Evolutionary conservation across 2,329 filamentous ascomycete genomes (phyloP).

Genomic region (Fusarium sp.): DNA sequence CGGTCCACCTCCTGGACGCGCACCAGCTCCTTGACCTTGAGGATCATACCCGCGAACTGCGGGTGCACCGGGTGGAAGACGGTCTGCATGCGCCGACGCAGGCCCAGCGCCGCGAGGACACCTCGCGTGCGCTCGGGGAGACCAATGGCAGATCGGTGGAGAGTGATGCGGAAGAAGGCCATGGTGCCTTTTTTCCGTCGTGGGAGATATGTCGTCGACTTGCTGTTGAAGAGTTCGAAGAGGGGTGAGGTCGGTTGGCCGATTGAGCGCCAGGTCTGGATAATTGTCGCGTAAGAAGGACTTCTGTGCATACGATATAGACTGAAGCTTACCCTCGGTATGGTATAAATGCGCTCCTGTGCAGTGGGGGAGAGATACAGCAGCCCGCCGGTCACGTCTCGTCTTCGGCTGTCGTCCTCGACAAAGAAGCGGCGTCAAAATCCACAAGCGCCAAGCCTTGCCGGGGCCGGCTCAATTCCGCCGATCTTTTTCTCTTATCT

Average conservation of each 20-base stretch:
- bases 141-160: conserved; percentile 91
- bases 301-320: background rate
- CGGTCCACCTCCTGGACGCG: conserved; percentile 83
- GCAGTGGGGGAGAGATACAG: conserved; percentile 18
- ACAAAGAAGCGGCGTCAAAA: conserved; percentile 41
- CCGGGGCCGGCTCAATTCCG: conserved; percentile 1
- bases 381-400: conserved; percentile 30
- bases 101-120: conserved; percentile 87
- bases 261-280: conserved; percentile 31
- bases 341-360: conserved; percentile 9
- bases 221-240: background rate
- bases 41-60: conserved; percentile 89
- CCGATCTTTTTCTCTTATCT: no score
- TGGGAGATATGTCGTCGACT: background rate
- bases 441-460: conserved; percentile 33
- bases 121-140: conserved; percentile 85
- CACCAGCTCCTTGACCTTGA: conserved; percentile 95
- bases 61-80: conserved; percentile 90
- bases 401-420: conserved; percentile 30
- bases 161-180: conserved; percentile 92
- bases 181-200: conserved; percentile 58
- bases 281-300: conserved; percentile 19
- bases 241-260: background rate
- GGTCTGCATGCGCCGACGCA: conserved; percentile 86
- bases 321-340: conserved; percentile 11